Evolutionary conservation across 164 flowering plant genomes (phyloP).

Genomic region (Vitis rupestris): DNA sequence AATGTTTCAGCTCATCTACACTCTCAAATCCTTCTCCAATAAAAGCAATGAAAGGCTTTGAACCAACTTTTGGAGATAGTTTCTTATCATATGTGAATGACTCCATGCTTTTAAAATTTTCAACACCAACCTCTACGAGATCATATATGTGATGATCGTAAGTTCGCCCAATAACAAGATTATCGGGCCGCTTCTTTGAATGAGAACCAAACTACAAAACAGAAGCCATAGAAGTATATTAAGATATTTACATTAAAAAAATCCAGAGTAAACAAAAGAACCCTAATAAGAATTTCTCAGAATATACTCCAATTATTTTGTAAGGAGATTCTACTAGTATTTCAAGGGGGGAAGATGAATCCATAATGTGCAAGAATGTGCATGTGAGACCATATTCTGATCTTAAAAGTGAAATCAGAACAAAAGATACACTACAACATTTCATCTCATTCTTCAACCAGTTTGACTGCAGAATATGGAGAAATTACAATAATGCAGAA

Average conservation of each 20-base stretch:
- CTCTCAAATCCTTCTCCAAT: slow-evolving; percentile 90
- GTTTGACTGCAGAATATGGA: no score
- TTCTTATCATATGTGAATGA: slow-evolving; percentile 75
- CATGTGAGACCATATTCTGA: no score
- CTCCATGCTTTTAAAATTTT: slow-evolving; percentile 65
- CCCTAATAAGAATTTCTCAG: not conserved
- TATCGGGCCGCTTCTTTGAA: slow-evolving; percentile 88
- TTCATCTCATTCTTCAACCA: no score
- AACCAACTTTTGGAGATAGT: slow-evolving; percentile 65
- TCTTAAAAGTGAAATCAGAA: no score
- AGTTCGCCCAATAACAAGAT: slow-evolving; percentile 78
- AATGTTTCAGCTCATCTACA: slow-evolving; percentile 76
- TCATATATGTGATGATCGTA: slow-evolving; percentile 95
- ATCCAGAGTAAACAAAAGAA: not conserved
- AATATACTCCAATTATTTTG: no score
- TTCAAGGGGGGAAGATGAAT: no score
- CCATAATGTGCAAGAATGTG: no score
- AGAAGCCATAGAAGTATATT: not conserved
- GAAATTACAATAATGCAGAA: no score
- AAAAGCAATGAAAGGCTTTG: slow-evolving; percentile 85
- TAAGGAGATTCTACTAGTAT: no score
- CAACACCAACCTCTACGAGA: slow-evolving; percentile 92
- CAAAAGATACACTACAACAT: no score
- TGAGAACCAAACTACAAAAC: slow-evolving; percentile 78
- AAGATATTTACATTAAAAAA: not conserved